A percentile compares a stretch with the other conserved stretches of the same genome.
These are phyloP conservation scores for Boletus sensibilis DNA, from an alignment of 768 basidiomycete genomes.

Conservation along the genomic window DNA sequence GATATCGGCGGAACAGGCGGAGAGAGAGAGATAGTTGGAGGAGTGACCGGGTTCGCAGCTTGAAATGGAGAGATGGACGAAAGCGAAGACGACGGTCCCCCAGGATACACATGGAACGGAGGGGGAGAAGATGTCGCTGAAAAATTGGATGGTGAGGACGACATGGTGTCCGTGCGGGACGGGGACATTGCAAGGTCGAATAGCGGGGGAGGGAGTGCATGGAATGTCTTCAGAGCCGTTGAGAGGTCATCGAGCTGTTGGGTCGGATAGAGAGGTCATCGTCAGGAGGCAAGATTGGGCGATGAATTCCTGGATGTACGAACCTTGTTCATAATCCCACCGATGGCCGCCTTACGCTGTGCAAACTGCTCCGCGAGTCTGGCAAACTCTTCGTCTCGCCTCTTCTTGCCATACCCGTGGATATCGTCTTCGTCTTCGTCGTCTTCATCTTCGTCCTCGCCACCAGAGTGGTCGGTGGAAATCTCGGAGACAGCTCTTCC, in stretches of 20 bases:
- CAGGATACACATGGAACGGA: constrained; percentile 1
- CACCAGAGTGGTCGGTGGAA: constrained; percentile 33
- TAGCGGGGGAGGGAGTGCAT: constrained; percentile 42
- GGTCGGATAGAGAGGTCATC: not conserved
- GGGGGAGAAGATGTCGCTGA: constrained; percentile 20
- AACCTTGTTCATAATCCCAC: constrained; percentile 74
- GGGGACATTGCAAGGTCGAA: constrained; percentile 33
- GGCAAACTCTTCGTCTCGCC: constrained; percentile 66
- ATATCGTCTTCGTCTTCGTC: constrained; percentile 43
- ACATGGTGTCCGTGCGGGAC: constrained; percentile 33
- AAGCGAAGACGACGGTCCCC: constrained; percentile 1
- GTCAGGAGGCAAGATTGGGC: not conserved
- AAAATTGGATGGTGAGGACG: constrained; percentile 23
- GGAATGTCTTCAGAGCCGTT: constrained; percentile 41
- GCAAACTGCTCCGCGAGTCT: constrained; percentile 66
- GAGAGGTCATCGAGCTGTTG: constrained; percentile 33
- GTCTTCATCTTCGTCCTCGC: constrained; percentile 35
- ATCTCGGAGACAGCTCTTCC: constrained; percentile 22
- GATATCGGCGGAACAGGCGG: constrained; percentile 23
- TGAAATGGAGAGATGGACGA: constrained; percentile 11
- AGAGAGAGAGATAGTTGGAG: not conserved
- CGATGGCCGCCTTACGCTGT: constrained; percentile 65
- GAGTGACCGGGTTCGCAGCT: not conserved
- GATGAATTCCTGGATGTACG: not conserved
- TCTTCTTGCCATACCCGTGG: constrained; percentile 52